These are phyloP conservation scores for Lentinula novae-zelandiae DNA, from an alignment of 1,284 basidiomycete species.

Conservation along the genomic window DNA sequence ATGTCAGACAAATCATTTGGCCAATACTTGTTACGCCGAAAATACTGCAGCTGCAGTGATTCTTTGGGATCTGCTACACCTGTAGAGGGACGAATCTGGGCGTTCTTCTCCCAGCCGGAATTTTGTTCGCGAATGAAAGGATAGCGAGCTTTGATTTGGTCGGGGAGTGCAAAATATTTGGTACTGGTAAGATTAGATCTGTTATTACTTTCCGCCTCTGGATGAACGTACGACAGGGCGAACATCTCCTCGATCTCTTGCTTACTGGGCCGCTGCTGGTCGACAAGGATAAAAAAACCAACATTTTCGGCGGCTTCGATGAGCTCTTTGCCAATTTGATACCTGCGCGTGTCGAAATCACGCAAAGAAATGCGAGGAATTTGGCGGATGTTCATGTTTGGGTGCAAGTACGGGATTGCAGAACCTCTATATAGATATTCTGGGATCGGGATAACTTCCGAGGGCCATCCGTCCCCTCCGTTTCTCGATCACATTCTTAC, in stretches of 20 bases:
- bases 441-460: too few relatives aligned
- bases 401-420: too few relatives aligned
- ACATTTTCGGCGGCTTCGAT: not conserved
- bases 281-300: not conserved
- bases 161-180: not conserved
- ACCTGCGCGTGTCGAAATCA: not conserved
- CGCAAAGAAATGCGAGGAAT: not conserved
- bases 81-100: not conserved
- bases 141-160: not conserved
- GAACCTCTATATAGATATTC: too few relatives aligned
- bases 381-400: not conserved
- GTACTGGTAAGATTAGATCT: not conserved
- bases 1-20: not conserved
- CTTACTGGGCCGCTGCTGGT: not conserved
- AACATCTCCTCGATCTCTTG: not conserved
- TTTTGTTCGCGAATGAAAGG: slow-evolving; percentile 3
- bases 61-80: not conserved
- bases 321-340: not conserved
- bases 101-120: not conserved
- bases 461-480: not conserved
- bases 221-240: not conserved
- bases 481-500: too few relatives aligned
- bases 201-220: not conserved
- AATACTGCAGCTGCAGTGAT: not conserved
- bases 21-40: not conserved